Base-by-base conservation (phyloP, 2,329 filamentous ascomycete genomes). In the Fusarium nisikadoi region DNA sequence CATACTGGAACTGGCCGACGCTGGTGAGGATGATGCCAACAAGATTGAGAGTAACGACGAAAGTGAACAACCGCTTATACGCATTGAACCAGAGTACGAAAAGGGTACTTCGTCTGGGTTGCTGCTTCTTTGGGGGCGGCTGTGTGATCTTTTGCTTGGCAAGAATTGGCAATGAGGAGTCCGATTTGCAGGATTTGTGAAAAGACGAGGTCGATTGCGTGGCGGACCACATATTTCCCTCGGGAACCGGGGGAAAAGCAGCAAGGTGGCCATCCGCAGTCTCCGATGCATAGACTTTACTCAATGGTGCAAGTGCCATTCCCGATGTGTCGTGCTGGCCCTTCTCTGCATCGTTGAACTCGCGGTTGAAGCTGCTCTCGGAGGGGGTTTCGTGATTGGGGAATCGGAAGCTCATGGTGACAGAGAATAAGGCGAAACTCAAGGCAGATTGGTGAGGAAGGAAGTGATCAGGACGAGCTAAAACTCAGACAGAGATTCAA, bases 381-480 rank as follows among this genome's bases (percentile, higher is more conserved):
- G 49, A 53, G 0, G 19, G 23, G 2, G 33, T 27, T 20, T 39
- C 33, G 2, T 38, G 33, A 17, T 39, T 9, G 2, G 49, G 23
- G 23, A 39, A 53, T 13, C 13, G 19, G 13, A 53, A 38, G 2
- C 23, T n/a, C 33, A 53, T 53, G 7, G 7, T 12, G 13, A 20
- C 8, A 5, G 5, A 7, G 3, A 10, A 20, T 36, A 19, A 16
- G 17, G 4, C 2, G 3, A 16, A 4, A 0, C 10, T 5, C 0
- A 3, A n/a, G 10, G 10, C 2, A 12, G 5, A 9, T 31, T 29
- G 6, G 27, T 19, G 16, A 17, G 35, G 8, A n/a, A 41, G 13
- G 4, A 20, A n/a, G 23, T 17, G 9, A 27, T 9, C 23, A 38
- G 19, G 23, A n/a, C 1, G 49, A 38, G 33, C 23, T 52, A 52